Base-by-base conservation (phyloP, 2,329 filamentous ascomycete genomes). In the Microdochium trichocladiopsis region DNA sequence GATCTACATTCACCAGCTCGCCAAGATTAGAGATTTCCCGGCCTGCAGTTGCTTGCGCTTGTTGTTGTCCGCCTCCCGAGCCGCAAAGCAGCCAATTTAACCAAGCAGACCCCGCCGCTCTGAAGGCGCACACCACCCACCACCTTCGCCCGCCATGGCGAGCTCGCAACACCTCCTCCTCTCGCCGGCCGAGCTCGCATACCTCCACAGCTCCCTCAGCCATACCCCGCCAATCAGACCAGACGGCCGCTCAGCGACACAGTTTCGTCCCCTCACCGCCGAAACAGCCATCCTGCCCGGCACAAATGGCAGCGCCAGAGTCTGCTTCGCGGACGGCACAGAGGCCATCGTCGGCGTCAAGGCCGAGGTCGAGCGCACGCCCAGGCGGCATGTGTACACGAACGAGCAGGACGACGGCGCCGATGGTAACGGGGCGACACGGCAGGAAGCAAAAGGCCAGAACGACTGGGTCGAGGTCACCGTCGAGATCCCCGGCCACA, bases 261-360 rank as follows among this genome's bases (percentile, higher is more conserved):
- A 96, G 69, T 97, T 97, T 76, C 89, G 94, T 3, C 90, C 93
- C 1, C 76, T 99, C 53, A 83, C 87, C 18, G 94, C 94, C 54
- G 94, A 99, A 74, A 91, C 88, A 51, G 88, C 90, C 53, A 89
- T 97, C 52, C 79, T 99, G 0, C 92, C 94, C 0, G 85, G 86
- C 48, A 87, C 93, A 16, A 95, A 97, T 65, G 94, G 94, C 55
- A 95, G 89, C 69, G 93, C 94, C 54, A 84, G 95, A 31, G 87
- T 99, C 48, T 95, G 93, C 59, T 95, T 97, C 66, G 85, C 91
- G 3, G 94, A 99, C 68, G 94, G 94, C 50, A 95, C 91, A 1
- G 94, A 99, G 70, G 94, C 94, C 6, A 87, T 99, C 55, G 94
- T 96, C 5, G 94, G 94, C 47, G 86, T 96, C 55, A 99, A 97